These are phyloP conservation scores for Leersia perrieri DNA, from an alignment of 176 grass and related monocot species.

Conservation along the genomic window DNA sequence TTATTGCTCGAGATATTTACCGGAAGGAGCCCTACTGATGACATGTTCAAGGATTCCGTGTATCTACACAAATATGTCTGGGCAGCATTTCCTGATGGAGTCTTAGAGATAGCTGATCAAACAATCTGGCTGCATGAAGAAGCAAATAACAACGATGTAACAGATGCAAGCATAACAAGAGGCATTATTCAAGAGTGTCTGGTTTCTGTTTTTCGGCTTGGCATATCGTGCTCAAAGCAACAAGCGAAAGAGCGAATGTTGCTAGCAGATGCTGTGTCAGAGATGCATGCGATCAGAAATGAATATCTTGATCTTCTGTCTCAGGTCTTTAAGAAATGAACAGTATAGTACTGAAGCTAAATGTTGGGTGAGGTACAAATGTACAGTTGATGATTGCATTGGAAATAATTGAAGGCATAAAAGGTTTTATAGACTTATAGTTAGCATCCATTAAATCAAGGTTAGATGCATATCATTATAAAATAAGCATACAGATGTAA, in stretches of 20 bases:
- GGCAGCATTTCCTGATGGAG: neutral
- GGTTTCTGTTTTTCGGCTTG: neutral
- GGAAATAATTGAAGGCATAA: neutral
- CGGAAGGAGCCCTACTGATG: neutral
- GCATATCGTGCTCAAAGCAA: constrained; percentile 10
- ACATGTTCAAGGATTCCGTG: constrained; percentile 16
- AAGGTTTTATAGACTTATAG: neutral
- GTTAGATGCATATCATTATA: neutral
- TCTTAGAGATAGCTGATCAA: neutral
- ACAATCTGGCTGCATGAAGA: constrained; percentile 19
- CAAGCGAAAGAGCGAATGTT: neutral
- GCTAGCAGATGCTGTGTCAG: neutral
- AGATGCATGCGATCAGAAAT: constrained; percentile 13
- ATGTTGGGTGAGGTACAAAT: neutral
- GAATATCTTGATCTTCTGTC: neutral
- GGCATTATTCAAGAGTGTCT: neutral
- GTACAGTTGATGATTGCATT: neutral
- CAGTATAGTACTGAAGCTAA: neutral
- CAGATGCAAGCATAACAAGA: neutral
- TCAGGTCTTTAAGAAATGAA: neutral
- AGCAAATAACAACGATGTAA: neutral
- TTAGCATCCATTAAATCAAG: neutral
- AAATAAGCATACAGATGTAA: neutral
- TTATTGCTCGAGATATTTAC: constrained; percentile 7
- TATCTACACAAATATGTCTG: neutral